These are phyloP conservation scores for Xylariaceae sp. DNA, from an alignment of 2,329 filamentous ascomycete species.

Conservation along the genomic window DNA sequence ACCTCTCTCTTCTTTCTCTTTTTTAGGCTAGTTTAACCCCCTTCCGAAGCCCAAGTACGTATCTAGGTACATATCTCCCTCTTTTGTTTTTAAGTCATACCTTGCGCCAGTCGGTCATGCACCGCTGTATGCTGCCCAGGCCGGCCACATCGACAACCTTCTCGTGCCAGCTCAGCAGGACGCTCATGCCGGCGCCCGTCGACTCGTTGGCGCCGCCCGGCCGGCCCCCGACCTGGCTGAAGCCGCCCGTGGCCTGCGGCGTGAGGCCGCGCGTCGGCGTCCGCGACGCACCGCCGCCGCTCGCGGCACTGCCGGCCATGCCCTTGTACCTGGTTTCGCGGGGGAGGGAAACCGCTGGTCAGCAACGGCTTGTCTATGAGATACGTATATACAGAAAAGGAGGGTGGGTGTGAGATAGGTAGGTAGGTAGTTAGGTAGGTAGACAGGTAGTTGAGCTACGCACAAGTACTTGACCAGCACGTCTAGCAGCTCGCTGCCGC, in stretches of 20 bases:
- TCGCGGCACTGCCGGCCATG: slow-evolving; percentile 52
- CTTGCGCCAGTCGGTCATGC: slow-evolving; percentile 93
- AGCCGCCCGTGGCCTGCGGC: slow-evolving; percentile 78
- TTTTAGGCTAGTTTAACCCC: no score
- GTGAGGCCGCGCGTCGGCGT: slow-evolving; percentile 46
- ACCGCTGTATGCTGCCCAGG: slow-evolving; percentile 81
- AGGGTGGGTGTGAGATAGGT: no score
- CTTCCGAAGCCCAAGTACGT: no score
- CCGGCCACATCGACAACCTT: slow-evolving; percentile 94
- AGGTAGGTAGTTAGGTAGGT: no score
- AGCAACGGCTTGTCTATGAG: no score
- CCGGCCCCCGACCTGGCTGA: slow-evolving; percentile 66
- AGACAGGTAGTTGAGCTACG: no score
- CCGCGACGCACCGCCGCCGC: slow-evolving; percentile 30
- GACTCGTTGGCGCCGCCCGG: slow-evolving; percentile 53
- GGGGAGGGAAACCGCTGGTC: no score
- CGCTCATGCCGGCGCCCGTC: slow-evolving; percentile 86
- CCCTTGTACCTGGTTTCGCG: slow-evolving; percentile 67
- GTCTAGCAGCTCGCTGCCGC: slow-evolving; percentile 79
- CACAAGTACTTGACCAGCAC: slow-evolving; percentile 98
- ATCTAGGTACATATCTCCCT: no score
- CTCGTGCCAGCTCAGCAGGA: slow-evolving; percentile 96
- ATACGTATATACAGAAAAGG: no score
- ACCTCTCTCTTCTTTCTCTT: no score
- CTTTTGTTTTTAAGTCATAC: no score